Evolutionary conservation across 345 rosid genomes (phyloP).

Genomic region (Camelina sativa): DNA sequence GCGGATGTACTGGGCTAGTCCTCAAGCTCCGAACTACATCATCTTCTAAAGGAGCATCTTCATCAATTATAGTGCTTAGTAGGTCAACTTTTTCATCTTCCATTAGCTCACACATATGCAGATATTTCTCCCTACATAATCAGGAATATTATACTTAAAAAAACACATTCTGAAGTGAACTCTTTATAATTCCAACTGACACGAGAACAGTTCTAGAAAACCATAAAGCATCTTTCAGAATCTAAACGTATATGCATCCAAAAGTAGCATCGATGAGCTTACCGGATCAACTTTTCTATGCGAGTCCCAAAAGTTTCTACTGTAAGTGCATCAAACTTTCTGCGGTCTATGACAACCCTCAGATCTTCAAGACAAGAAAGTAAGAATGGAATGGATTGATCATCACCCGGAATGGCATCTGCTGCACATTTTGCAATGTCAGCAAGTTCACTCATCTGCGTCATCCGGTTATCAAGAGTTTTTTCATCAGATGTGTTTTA

Average conservation of each 20-base stretch:
- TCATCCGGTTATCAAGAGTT: conserved; percentile 34
- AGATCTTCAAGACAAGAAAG: conserved; percentile 84
- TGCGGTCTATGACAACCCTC: conserved; percentile 79
- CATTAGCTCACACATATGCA: conserved; percentile 91
- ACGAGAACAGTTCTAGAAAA: conserved; percentile 3
- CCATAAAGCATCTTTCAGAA: conserved; percentile 22
- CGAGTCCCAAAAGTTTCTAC: conserved; percentile 96
- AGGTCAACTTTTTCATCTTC: conserved; percentile 93
- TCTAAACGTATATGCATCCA: conserved; percentile 1
- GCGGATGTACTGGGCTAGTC: conserved; percentile 90
- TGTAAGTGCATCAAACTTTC: conserved; percentile 93
- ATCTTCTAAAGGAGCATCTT: conserved; percentile 96
- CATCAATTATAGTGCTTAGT: conserved; percentile 84
- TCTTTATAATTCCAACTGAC: not conserved
- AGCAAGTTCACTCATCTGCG: conserved; percentile 96
- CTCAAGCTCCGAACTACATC: conserved; percentile 95
- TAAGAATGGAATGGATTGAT: conserved; percentile 65
- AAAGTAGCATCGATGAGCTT: conserved; percentile 39
- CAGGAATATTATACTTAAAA: conserved; percentile 27
- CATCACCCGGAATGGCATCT: conserved; percentile 78
- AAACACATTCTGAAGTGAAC: not conserved
- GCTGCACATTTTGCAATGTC: conserved; percentile 97
- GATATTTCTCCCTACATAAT: conserved; percentile 85
- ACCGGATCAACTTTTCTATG: conserved; percentile 93
- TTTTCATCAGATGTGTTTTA: conserved; percentile 12